Evolutionary conservation across 805 yeast genomes (phyloP).

Genomic region (Kazachstania psychrophila): DNA sequence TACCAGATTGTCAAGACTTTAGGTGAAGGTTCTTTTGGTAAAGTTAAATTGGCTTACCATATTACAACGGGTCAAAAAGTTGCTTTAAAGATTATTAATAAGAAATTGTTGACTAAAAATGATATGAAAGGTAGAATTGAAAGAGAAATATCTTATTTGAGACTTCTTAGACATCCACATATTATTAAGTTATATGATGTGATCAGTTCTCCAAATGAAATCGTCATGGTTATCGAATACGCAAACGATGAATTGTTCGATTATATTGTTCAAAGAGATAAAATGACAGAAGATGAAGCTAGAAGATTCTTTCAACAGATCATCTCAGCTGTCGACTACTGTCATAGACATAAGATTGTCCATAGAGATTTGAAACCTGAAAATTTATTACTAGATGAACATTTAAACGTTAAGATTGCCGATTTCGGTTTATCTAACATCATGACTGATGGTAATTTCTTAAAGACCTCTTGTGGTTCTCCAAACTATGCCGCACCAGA

Average conservation of each 20-base stretch:
- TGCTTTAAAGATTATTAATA: slow-evolving; percentile 85
- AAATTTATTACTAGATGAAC: slow-evolving; percentile 79
- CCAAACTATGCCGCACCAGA: slow-evolving; percentile 98
- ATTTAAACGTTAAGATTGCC: slow-evolving; percentile 87
- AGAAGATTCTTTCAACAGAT: slow-evolving; percentile 92
- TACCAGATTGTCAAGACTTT: slow-evolving; percentile 87
- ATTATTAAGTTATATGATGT: slow-evolving; percentile 93
- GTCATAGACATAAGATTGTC: slow-evolving; percentile 93
- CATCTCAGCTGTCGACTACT: slow-evolving; percentile 91
- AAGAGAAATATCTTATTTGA: slow-evolving; percentile 82
- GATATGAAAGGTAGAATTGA: slow-evolving; percentile 97
- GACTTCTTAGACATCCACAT: slow-evolving; percentile 89
- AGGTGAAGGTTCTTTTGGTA: slow-evolving; percentile 96
- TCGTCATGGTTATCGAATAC: slow-evolving; percentile 93
- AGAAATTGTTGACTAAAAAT: slow-evolving; percentile 83
- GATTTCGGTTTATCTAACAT: slow-evolving; percentile 92
- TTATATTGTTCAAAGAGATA: slow-evolving; percentile 87
- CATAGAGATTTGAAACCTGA: slow-evolving; percentile 97
- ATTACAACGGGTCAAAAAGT: slow-evolving; percentile 85
- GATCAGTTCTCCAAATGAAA: slow-evolving; percentile 88
- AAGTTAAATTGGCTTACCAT: slow-evolving; percentile 86
- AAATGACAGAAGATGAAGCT: slow-evolving; percentile 87
- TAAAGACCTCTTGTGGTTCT: slow-evolving; percentile 91
- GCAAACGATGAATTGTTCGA: slow-evolving; percentile 96
- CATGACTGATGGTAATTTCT: slow-evolving; percentile 95